Base-by-base conservation (phyloP, 805 yeast species). In the Saccharomycopsis selenospora region DNA sequence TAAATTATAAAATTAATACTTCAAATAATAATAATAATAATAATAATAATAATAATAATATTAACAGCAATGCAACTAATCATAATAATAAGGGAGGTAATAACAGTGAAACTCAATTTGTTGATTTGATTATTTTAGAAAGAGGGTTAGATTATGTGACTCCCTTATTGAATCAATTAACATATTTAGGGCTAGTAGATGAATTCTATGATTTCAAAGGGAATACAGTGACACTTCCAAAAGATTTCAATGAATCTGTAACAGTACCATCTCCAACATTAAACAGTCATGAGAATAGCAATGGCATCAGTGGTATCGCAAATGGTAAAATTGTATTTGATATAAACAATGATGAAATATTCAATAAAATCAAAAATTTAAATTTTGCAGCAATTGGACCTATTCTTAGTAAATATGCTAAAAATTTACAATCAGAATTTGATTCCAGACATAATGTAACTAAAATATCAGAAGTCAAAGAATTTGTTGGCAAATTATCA, bases 331-430 rank as follows among this genome's bases (percentile, higher is more conserved):
- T 47, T 3, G 27, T 18, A 14, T 47, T 50, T n/a, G 40, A 47
- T 33, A 43, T 29, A 22, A 27, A 44, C 13, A 66, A 67, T 30
- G 87, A 82, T 55, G 66, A 70, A 8, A 66, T 82, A 4, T 77
- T 69, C 56, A 66, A 65, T 2, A 62, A 71, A 4, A 68, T 90
- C 13, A 76, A 79, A 53, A 77, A 79, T 59, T 65, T 80, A 48
- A 89, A 89, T 54, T 90, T 93, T 63, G 84, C 90, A 1, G 73
- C 80, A 23, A 82, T 90, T 29, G 97, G 97, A 1, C 73, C 77
- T 4, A 71, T 72, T 23, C 70, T 93, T 41, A 90, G 88, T 61
- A 62, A 68, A 23, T 68, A 79, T 49, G 97, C 97, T 0, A 80
- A 77, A 54, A 66, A 71, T 42, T 66, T 93, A 40, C 95, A 88